These are phyloP conservation scores for Cocos nucifera DNA, from an alignment of 176 grass and related monocot species.

Conservation along the genomic window DNA sequence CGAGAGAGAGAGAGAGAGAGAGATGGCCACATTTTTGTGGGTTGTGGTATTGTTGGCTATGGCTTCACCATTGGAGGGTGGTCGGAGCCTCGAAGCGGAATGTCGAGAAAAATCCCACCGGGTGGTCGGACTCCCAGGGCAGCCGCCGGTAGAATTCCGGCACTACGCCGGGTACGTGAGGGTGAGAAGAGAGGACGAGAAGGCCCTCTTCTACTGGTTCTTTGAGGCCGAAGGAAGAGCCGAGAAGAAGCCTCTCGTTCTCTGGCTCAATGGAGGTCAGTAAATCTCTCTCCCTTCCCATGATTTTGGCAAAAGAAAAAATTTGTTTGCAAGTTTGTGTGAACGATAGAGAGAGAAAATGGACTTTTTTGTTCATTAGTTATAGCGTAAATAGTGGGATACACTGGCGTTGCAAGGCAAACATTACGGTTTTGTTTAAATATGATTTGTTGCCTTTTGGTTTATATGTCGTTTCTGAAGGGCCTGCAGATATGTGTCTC, in stretches of 20 bases:
- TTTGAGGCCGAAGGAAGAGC: conserved; percentile 63
- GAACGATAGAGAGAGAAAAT: too few species aligned
- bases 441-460: too few species aligned
- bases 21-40: background rate
- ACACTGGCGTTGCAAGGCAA: too few species aligned
- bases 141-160: conserved; percentile 50
- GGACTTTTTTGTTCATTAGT: too few species aligned
- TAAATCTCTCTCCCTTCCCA: background rate
- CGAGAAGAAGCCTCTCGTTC: conserved; percentile 73
- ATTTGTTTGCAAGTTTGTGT: background rate
- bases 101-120: conserved; percentile 23
- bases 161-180: conserved; percentile 78
- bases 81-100: conserved; percentile 10
- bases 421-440: too few species aligned
- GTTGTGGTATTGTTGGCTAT: conserved; percentile 12
- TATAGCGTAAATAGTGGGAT: too few species aligned
- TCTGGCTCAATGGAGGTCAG: conserved; percentile 96
- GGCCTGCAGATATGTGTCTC: too few species aligned
- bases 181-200: conserved; percentile 35
- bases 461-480: too few species aligned
- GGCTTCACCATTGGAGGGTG: conserved; percentile 1
- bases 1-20: too few species aligned
- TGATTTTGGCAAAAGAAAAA: background rate
- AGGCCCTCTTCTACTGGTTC: conserved; percentile 96
- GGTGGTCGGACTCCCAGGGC: conserved; percentile 57